Conservation (phyloP, 2,329 filamentous ascomycete species). For the Hypoxylon sp. region DNA sequence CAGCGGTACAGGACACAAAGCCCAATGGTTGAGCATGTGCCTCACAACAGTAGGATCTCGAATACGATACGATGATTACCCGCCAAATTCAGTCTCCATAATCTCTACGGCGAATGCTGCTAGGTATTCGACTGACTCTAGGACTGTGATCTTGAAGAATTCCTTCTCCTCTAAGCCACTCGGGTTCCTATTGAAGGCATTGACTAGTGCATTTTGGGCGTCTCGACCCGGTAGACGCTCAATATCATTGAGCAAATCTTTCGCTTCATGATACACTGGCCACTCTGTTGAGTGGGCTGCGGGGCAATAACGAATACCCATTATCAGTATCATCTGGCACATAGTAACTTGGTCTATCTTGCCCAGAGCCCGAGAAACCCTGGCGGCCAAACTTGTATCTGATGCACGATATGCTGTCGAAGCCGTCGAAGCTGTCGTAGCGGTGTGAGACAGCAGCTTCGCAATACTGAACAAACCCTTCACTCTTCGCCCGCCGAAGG, state of each 20-base stretch:
- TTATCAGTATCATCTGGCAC: conserved; percentile 66
- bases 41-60: background rate
- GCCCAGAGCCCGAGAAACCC: conserved; percentile 53
- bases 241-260: conserved; percentile 65
- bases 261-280: conserved; percentile 61
- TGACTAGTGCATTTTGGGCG: conserved; percentile 61
- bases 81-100: conserved; percentile 59
- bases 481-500: conserved; percentile 66
- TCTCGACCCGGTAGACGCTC: conserved; percentile 63
- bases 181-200: conserved; percentile 61
- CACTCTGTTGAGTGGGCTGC: conserved; percentile 62
- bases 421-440: conserved; percentile 53
- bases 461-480: conserved; percentile 67
- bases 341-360: conserved; percentile 68
- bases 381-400: conserved; percentile 34
- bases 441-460: conserved; percentile 67
- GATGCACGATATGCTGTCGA: conserved; percentile 51
- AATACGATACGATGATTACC: conserved; percentile 28
- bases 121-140: conserved; percentile 63
- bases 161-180: conserved; percentile 57
- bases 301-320: conserved; percentile 62
- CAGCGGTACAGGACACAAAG: background rate
- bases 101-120: conserved; percentile 63
- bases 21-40: conserved; percentile 1
- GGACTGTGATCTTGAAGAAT: conserved; percentile 67